These are phyloP conservation scores for Lentinus brumalis DNA, from an alignment of 768 basidiomycete species.

Conservation along the genomic window DNA sequence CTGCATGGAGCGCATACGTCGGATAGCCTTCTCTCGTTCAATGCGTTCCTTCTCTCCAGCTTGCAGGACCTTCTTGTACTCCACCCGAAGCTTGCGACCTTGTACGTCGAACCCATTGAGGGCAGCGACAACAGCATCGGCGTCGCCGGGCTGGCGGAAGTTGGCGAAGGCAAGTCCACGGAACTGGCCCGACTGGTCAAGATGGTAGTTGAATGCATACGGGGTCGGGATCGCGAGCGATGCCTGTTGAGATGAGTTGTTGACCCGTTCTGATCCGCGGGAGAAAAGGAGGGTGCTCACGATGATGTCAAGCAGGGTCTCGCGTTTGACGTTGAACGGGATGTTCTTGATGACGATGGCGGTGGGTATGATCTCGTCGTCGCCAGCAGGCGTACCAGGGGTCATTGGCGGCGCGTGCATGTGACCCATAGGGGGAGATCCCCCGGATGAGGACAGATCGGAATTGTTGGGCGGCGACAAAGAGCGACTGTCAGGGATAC, in stretches of 20 bases:
- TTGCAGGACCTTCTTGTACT: conserved; percentile 99
- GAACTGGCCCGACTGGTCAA: conserved; percentile 95
- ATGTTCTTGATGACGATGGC: conserved; percentile 99
- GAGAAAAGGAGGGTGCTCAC: conserved; percentile 49
- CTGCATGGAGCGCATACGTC: conserved; percentile 97
- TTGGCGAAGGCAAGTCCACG: conserved; percentile 98
- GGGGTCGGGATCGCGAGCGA: conserved; percentile 94
- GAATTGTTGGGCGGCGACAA: conserved; percentile 87
- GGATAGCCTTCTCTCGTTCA: conserved; percentile 96
- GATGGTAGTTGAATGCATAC: conserved; percentile 99
- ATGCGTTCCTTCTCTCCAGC: conserved; percentile 99
- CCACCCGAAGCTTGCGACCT: conserved; percentile 95
- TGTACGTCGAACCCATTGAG: conserved; percentile 96
- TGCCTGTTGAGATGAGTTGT: conserved; percentile 47
- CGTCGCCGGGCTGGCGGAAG: conserved; percentile 88
- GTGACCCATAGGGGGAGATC: conserved; percentile 62
- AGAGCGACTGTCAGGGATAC: conserved; percentile 68
- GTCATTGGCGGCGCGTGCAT: conserved; percentile 45
- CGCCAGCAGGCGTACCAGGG: conserved; percentile 54
- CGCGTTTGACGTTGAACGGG: conserved; percentile 97
- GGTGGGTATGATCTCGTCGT: conserved; percentile 96
- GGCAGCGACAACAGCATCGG: conserved; percentile 93
- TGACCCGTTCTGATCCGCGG: neutral
- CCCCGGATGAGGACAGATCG: conserved; percentile 86
- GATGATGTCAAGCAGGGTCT: conserved; percentile 95